phyloP scores from a whole-genome alignment of 495 filamentous ascomycete genomes.

The Trichoderma asperelloides region DNA sequence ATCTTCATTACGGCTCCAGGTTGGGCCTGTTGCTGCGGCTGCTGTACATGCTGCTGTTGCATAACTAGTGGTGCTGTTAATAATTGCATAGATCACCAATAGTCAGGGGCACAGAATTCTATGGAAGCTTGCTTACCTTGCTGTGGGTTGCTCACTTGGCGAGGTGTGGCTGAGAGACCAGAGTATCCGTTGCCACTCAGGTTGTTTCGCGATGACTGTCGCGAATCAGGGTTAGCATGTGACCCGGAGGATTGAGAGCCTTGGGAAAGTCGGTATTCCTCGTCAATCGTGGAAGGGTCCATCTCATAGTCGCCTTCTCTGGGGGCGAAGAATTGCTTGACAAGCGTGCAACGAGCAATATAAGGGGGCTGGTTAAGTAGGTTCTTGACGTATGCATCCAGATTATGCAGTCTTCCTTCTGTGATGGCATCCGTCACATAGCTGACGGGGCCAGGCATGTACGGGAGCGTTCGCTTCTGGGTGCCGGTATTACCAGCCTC shows the following conservation, averaged over 20 bases:
- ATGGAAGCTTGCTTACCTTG: slow-evolving; percentile 59
- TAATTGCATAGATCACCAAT: not conserved
- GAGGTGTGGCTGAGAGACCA: slow-evolving; percentile 47
- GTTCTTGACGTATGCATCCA: slow-evolving; percentile 92
- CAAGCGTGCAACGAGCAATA: slow-evolving; percentile 71
- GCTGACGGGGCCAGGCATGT: slow-evolving; percentile 96
- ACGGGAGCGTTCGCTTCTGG: slow-evolving; percentile 76
- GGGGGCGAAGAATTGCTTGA: slow-evolving; percentile 84
- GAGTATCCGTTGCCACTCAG: slow-evolving; percentile 52
- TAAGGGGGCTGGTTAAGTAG: slow-evolving; percentile 73
- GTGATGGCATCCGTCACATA: slow-evolving; percentile 97
- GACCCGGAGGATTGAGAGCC: slow-evolving; percentile 59
- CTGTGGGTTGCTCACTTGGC: slow-evolving; percentile 49
- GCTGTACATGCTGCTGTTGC: not conserved
- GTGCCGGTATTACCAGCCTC: slow-evolving; percentile 79
- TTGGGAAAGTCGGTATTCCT: slow-evolving; percentile 60
- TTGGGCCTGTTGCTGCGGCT: slow-evolving; percentile 18
- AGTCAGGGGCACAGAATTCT: not conserved
- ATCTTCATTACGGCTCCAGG: slow-evolving; percentile 57
- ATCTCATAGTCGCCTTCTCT: slow-evolving; percentile 89
- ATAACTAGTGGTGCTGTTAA: slow-evolving; percentile 24
- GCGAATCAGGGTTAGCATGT: slow-evolving; percentile 48
- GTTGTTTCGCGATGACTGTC: slow-evolving; percentile 66
- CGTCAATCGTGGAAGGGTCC: slow-evolving; percentile 54
- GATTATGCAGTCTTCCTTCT: slow-evolving; percentile 78